A percentile compares a stretch with the other conserved stretches of the same genome.
Evolutionary conservation across 2,329 filamentous ascomycete species (phyloP).

Genomic region (Ampelomyces quisqualis): DNA sequence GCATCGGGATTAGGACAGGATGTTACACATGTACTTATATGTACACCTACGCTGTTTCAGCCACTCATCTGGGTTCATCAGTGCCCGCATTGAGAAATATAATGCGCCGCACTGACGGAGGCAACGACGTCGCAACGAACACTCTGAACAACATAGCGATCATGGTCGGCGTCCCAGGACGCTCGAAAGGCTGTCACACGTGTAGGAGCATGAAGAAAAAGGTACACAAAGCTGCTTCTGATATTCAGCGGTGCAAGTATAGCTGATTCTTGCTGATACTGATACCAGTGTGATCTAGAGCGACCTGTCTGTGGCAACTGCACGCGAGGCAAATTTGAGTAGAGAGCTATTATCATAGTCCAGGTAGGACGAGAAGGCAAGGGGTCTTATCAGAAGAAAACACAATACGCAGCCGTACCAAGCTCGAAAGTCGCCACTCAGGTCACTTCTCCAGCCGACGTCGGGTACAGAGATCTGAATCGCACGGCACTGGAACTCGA

Average conservation of each 20-base stretch:
- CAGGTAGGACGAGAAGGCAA: constrained; percentile 9
- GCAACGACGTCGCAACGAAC: too few species aligned
- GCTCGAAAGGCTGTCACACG: constrained; percentile 19
- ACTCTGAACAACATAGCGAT: too few species aligned
- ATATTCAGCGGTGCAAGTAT: not conserved
- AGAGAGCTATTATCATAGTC: constrained; percentile 14
- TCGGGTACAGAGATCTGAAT: constrained; percentile 8
- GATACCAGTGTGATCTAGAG: constrained; percentile 13
- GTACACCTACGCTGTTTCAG: not conserved
- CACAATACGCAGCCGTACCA: not conserved
- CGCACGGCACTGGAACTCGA: too few species aligned
- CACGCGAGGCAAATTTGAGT: constrained; percentile 8
- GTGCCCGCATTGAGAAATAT: not conserved
- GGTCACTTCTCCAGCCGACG: constrained; percentile 1
- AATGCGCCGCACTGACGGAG: not conserved
- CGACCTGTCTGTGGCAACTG: constrained; percentile 14
- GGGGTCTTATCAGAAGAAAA: constrained; percentile 10
- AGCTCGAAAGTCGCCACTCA: too few species aligned
- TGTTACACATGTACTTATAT: not conserved
- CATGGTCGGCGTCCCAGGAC: constrained; percentile 19
- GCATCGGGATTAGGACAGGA: not conserved
- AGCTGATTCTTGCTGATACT: not conserved
- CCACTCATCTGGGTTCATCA: not conserved
- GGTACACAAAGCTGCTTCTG: constrained; percentile 1
- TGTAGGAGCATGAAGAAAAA: constrained; percentile 17